Evolutionary conservation across 305 asterid species (phyloP), one percentile per base, ranked within the genome.

Genomic region (Rubia balearica): DNA sequence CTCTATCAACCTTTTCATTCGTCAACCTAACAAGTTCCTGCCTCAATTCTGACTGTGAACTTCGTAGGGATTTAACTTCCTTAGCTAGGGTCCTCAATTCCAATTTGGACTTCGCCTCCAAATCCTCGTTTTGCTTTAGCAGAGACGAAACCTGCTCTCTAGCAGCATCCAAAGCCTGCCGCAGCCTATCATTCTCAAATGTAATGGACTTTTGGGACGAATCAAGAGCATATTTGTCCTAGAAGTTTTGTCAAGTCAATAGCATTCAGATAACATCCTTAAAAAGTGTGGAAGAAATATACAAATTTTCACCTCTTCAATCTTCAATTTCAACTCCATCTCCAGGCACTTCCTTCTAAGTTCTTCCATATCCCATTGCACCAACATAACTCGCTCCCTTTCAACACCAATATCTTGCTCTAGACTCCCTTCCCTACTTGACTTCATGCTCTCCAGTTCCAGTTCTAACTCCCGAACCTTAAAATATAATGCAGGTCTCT

Each of bases 291-390:
- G 70, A 71, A n/a, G 49, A 55, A 68, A 61, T 67, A 75, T 73
- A 76, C 74, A 45, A 71, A 66, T 68, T 61, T 24, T 72, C 33
- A 88, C 94, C 94, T 86, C 88, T 73, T 82, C 83, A 48, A 79
- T 57, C 46, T 85, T 77, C 79, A 87, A 73, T 68, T 71, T 83
- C 62, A 80, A 59, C 75, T 87, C 95, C 84, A 81, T 76, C 67
- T 86, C 95, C 80, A 80, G 51, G 71, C 78, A 79, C 76, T 81
- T 81, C 70, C 82, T 78, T 77, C 83, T 76, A 71, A 86, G 81
- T 79, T 88, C 95, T 73, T 88, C 90, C 81, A 83, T 83, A 78
- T 88, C 95, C 89, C 95, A 85, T 71, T 85, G 92, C 78, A 83
- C 74, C 74, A 88, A 83, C 59, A 81, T 83, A 81, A 76, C 74